Evolutionary conservation across 805 yeast species (phyloP), one percentile per base, ranked within the genome.

Genomic region (Blastobotrys terrestris): DNA sequence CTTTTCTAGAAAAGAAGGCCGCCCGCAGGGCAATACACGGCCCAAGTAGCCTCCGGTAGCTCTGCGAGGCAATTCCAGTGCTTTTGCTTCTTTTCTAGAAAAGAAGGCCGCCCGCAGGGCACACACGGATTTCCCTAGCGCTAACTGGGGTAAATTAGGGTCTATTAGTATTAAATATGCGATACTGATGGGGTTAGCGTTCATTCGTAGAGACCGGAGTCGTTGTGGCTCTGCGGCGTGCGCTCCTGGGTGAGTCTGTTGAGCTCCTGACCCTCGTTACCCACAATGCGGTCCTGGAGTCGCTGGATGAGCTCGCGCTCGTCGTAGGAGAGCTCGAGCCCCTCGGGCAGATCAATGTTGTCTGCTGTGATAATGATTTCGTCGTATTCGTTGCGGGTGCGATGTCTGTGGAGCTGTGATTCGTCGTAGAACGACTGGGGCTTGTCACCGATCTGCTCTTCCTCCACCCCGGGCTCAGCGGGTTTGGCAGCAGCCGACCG

Each of bases 231-330:
- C n/a, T n/a, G 8, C 11, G 35, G 35, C 8, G 35, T 26, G 35
- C 35, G 35, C 35, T 26, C 35, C 35, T 26, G 35, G 35, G 35
- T 6, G 35, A 26, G 35, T 26, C 35, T 26, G 35, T 26, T 26
- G 35, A 26, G 35, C 35, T 26, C 35, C 35, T 26, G 35, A 26
- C 35, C 35, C 11, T 26, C 35, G 35, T 26, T 26, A 11, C 35
- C 35, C 8, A 26, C 35, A 26, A 26, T 26, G 35, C 35, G 35
- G 35, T 26, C 35, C 39, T 48, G 51, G 15, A 48, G 51, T 60
- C 55, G 35, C 35, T 26, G 35, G 53, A 62, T 62, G 22, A 55
- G 56, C 13, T 51, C 55, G 7, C 64, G 57, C 55, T 60, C 62
- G 52, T 62, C 66, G 13, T 58, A 57, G 19, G 53, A 39, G 31